Base-by-base conservation (phyloP, 2,329 filamentous ascomycete species). In the Beauveria rudraprayagi region DNA sequence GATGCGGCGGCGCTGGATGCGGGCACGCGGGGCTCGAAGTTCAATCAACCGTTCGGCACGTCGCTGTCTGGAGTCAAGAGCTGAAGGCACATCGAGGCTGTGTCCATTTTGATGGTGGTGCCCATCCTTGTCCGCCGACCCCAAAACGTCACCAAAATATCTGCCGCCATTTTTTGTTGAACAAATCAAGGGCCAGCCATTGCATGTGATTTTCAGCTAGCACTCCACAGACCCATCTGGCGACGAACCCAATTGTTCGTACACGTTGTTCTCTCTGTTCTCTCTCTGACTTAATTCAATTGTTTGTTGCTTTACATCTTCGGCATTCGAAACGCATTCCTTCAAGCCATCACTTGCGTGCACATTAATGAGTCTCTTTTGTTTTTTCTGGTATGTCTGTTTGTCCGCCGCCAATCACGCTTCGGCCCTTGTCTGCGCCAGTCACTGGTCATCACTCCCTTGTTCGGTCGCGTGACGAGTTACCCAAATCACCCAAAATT, bases 141-240 rank as follows among this genome's bases (percentile, higher is more conserved):
- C 52, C 34, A 6, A 55, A 43, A 10, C 22, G 48, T 40, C 44
- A 34, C 47, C 47, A 51, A 30, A n/a, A 19, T 24, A 50, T 6
- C 17, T 30, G 16, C 9, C 17, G 34, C 17, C 37, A 44, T 17
- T 30, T 59, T 58, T 59, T 59, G 56, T 59, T 59, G 56, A 59
- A 59, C 56, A 59, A 59, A 40, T 59, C 56, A 51, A 30, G 37
- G 46, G 46, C 34, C 5, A 4, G 24, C 10, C 3, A 43, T 58
- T 59, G 56, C 56, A 59, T 59, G 56, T 59, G 56, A 59, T 59
- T 51, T 50, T 59, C 47, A 60, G 57, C 57, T 40, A 53, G 19
- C 57, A 47, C 57, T 54, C 57, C 57, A 60, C 57, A 53, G 48
- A 37, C 57, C 57, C 57, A 53, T 60, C 48, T 11, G 3, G 19